Percentiles rank a stretch among this genome's conserved stretches.
phyloP scores from a whole-genome alignment of 441 rosid species.

The Macaranga tanarius region DNA sequence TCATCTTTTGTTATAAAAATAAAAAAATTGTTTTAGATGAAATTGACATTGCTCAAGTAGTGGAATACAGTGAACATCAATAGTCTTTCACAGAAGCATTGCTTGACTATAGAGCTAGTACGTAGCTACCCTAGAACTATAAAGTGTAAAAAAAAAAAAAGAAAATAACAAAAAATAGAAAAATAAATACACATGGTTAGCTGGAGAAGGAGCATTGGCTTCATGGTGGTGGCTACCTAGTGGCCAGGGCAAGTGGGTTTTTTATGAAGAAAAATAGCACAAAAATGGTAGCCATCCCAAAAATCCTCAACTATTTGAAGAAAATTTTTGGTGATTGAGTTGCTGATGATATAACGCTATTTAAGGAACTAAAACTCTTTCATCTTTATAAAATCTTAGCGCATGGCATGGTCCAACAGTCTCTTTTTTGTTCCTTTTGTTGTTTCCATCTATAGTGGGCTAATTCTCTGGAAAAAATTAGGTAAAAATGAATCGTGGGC shows the following conservation, averaged over 20 bases:
- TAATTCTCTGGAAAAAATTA: not conserved
- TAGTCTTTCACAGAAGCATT: not conserved
- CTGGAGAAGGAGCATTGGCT: not conserved
- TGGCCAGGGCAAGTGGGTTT: not conserved
- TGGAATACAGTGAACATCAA: conserved; percentile 8
- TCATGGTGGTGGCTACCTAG: not conserved
- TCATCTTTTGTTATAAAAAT: too few species aligned
- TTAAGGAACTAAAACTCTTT: too few species aligned
- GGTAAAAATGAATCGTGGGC: conserved; percentile 14
- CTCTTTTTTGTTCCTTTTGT: not conserved
- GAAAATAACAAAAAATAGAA: too few species aligned
- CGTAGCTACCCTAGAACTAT: not conserved
- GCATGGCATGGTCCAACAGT: not conserved
- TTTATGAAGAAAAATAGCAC: not conserved
- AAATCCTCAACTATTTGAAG: not conserved
- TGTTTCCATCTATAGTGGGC: conserved; percentile 14
- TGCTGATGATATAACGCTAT: not conserved
- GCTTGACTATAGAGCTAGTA: not conserved
- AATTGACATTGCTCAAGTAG: conserved; percentile 2
- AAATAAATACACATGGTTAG: too few species aligned
- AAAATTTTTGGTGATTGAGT: not conserved
- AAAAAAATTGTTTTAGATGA: not conserved
- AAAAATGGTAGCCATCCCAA: not conserved
- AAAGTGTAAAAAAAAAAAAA: too few species aligned
- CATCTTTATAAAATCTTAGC: not conserved